Evolutionary conservation across 2,329 filamentous ascomycete genomes (phyloP).

Genomic region (Paracoccidioides brasiliensis): DNA sequence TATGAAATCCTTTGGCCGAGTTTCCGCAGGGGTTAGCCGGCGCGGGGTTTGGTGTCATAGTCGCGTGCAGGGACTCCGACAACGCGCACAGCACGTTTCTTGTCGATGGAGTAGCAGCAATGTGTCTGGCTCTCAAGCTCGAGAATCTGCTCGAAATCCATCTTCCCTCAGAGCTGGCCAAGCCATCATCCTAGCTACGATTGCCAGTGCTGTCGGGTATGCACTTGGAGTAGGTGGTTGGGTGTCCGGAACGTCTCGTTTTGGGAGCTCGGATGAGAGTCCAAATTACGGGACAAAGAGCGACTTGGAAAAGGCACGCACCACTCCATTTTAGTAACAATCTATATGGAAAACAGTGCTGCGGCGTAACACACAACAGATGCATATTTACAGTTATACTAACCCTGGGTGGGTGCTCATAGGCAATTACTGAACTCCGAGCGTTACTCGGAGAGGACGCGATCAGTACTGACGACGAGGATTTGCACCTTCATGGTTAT

Average conservation of each 20-base stretch:
- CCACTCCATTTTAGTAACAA: background rate
- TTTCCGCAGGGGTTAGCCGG: slow-evolving; percentile 1
- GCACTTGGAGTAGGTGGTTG: slow-evolving; percentile 35
- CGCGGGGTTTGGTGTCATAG: slow-evolving; percentile 4
- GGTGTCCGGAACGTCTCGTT: slow-evolving; percentile 17
- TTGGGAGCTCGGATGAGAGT: slow-evolving; percentile 8
- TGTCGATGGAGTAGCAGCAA: slow-evolving; percentile 9
- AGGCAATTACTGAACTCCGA: slow-evolving; percentile 46
- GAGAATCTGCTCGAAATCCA: background rate
- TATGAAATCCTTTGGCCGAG: slow-evolving; percentile 15
- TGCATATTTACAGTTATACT: background rate
- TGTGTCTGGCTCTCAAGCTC: background rate
- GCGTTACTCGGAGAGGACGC: slow-evolving; percentile 42
- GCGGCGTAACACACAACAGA: background rate
- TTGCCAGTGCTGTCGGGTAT: slow-evolving; percentile 42
- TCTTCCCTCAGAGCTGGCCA: slow-evolving; percentile 5
- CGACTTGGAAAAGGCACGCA: slow-evolving; percentile 28
- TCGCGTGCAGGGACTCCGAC: background rate
- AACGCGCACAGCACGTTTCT: background rate
- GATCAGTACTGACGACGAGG: slow-evolving; percentile 52
- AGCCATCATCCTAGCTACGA: slow-evolving; percentile 33
- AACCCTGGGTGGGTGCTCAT: background rate
- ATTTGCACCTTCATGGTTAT: slow-evolving; percentile 51
- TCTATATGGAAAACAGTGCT: background rate
- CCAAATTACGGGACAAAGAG: slow-evolving; percentile 27